Evolutionary conservation across 768 basidiomycete genomes (phyloP).

Genomic region (Fistulinella prunicolor): DNA sequence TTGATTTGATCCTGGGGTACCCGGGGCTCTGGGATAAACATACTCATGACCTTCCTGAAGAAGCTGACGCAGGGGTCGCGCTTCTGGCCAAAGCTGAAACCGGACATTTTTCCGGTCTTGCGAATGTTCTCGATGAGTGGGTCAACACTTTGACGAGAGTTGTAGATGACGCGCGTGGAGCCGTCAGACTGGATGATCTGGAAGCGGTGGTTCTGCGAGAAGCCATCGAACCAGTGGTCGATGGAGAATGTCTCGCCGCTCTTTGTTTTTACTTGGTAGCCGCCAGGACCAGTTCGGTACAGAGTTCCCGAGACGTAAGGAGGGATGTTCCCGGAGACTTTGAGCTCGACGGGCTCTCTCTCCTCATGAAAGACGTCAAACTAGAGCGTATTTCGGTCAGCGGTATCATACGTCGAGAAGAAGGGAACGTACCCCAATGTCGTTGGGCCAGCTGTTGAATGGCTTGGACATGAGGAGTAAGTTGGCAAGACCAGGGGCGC

Average conservation of each 20-base stretch:
- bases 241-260: slow-evolving; percentile 24
- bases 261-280: slow-evolving; percentile 24
- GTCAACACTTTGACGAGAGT: slow-evolving; percentile 31
- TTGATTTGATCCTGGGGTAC: slow-evolving; percentile 12
- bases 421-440: slow-evolving; percentile 20
- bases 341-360: slow-evolving; percentile 25
- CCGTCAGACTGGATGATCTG: slow-evolving; percentile 30
- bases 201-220: slow-evolving; percentile 40
- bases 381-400: slow-evolving; percentile 8
- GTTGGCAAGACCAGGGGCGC: background rate
- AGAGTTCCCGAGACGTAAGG: slow-evolving; percentile 36
- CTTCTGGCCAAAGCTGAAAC: slow-evolving; percentile 30
- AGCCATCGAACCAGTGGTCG: slow-evolving; percentile 42
- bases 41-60: slow-evolving; percentile 30
- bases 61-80: slow-evolving; percentile 31
- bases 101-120: slow-evolving; percentile 18
- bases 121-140: slow-evolving; percentile 29
- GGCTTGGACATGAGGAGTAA: slow-evolving; percentile 17
- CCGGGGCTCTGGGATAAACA: slow-evolving; percentile 24
- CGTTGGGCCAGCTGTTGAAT: slow-evolving; percentile 33
- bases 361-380: slow-evolving; percentile 31
- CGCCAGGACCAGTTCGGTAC: slow-evolving; percentile 40
- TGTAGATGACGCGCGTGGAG: slow-evolving; percentile 32
- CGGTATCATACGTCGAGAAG: background rate
- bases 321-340: slow-evolving; percentile 32